A percentile compares a stretch with the other conserved stretches of the same genome.
These are phyloP conservation scores for Hortaea sp. DNA, from an alignment of 2,329 filamentous ascomycete genomes.

Conservation along the genomic window DNA sequence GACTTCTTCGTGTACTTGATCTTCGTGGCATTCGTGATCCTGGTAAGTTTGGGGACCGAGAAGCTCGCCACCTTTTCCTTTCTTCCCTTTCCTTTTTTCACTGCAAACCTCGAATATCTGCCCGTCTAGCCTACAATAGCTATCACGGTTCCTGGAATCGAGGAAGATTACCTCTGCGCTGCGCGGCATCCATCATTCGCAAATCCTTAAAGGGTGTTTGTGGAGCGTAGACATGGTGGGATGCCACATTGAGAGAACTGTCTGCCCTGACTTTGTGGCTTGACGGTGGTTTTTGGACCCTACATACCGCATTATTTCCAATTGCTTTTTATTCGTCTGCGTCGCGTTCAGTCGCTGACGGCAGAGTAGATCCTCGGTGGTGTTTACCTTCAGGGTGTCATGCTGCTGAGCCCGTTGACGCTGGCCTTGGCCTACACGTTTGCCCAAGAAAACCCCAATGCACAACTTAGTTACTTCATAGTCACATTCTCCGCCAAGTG, in stretches of 20 bases:
- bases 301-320: conserved; percentile 41
- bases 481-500: conserved; percentile 73
- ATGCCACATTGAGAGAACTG: conserved; percentile 42
- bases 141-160: conserved; percentile 46
- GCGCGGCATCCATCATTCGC: conserved; percentile 41
- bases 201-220: conserved; percentile 33
- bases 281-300: conserved; percentile 52
- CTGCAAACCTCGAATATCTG: conserved; percentile 50
- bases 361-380: conserved; percentile 25
- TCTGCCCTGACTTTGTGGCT: conserved; percentile 45
- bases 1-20: conserved; percentile 72
- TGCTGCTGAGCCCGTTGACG: conserved; percentile 53
- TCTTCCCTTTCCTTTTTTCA: conserved; percentile 13
- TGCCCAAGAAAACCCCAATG: conserved; percentile 72
- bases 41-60: conserved; percentile 53
- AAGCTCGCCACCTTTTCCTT: conserved; percentile 3
- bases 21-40: conserved; percentile 60
- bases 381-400: conserved; percentile 39
- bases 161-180: conserved; percentile 45
- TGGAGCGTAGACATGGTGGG: conserved; percentile 43
- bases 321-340: conserved; percentile 1
- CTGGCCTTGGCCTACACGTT: conserved; percentile 77
- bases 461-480: conserved; percentile 69
- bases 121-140: conserved; percentile 41
- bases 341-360: conserved; percentile 12